phyloP scores from a whole-genome alignment of 2,329 filamentous ascomycete species.

The Ceratocystiopsis sp. region DNA sequence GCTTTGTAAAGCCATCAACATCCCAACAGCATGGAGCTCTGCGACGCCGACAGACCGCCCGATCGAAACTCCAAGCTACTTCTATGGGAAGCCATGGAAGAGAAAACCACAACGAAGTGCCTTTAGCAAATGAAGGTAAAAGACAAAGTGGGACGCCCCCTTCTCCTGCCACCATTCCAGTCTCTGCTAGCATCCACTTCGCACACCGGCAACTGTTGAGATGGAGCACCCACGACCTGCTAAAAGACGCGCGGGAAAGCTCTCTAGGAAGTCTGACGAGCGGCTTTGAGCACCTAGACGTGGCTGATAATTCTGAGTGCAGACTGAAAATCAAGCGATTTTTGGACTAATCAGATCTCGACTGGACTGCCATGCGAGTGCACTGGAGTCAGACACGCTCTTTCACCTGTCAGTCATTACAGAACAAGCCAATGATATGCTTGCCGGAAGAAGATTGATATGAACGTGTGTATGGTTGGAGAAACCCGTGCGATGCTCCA shows the following conservation, averaged over 20 bases:
- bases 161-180: constrained; percentile 9
- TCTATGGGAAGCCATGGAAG: constrained; percentile 16
- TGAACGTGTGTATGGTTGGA: neutral
- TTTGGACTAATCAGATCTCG: neutral
- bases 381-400: too few relatives aligned
- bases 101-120: constrained; percentile 11
- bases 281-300: constrained; percentile 21
- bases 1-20: too few relatives aligned
- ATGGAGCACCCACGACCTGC: too few relatives aligned
- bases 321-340: neutral
- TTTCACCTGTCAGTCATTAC: too few relatives aligned
- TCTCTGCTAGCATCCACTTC: too few relatives aligned
- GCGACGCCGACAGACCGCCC: too few relatives aligned
- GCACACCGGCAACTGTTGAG: too few relatives aligned
- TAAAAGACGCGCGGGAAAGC: constrained; percentile 16
- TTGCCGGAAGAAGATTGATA: neutral
- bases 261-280: constrained; percentile 19
- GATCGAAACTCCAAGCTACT: constrained; percentile 20
- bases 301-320: constrained; percentile 17
- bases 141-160: constrained; percentile 23
- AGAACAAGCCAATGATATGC: too few relatives aligned
- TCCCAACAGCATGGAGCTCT: too few relatives aligned
- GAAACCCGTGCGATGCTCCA: neutral
- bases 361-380: too few relatives aligned
- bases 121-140: constrained; percentile 3